Evolutionary conservation across 805 yeast genomes (phyloP), one percentile per base, ranked within the genome.

Genomic region (Blastobotrys mokoenaii): DNA sequence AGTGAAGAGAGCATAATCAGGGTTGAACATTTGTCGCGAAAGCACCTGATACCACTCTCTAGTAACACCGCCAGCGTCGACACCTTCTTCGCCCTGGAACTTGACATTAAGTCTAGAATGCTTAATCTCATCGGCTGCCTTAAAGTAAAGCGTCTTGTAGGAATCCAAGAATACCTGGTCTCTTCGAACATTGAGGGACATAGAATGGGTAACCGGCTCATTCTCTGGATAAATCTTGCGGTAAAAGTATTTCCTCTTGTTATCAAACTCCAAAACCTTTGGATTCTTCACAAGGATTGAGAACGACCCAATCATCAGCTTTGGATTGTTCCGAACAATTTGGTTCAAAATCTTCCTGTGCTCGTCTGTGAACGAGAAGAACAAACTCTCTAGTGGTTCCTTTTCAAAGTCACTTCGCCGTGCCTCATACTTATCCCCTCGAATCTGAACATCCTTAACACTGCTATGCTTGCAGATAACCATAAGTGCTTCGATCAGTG

Each of bases 61-160:
- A 0, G 97, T 85, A 12, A 93, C 81, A 35, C 99, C 99, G 54
- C 99, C 99, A 2, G 96, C 98, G 70, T 93, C 99, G 41, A 93
- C 85, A 54, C 97, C 99, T 45, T 83, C 83, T 63, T 93, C 99
- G 1, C 95, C 96, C 51, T 80, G 80, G 68, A 93, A 93, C n/a
- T 74, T 74, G 36, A 93, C 78, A 42, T 83, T 89, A 53, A 93
- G 67, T 52, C 80, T 82, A 1, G 89, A 74, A 41, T 77, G 72
- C 53, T 80, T 77, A 58, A 88, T 77, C 46, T 83, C 90, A 8
- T 79, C 84, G 29, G 78, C 77, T 0, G 84, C 67, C 55, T 87
- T 85, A 70, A 82, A 86, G 59, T 86, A 85, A 35, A 89, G 64
- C 1, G 90, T 72, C 42, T 95, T 70, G 65, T 85, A 89, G 1